Conservation (phyloP, 768 basidiomycete genomes). For the Naganishia vaughanmartiniae region DNA sequence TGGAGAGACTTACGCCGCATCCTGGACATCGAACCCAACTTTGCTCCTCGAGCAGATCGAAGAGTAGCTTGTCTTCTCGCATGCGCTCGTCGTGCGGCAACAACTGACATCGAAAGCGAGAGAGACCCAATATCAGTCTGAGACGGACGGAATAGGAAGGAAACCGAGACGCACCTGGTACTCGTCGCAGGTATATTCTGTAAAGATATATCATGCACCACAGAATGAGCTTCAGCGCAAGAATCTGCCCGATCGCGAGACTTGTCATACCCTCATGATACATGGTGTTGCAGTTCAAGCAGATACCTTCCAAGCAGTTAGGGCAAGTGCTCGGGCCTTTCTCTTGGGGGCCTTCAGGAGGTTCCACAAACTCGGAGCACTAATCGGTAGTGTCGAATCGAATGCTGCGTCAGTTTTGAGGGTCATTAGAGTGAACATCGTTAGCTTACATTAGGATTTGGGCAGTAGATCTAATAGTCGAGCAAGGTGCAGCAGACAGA, state of each 20-base stretch:
- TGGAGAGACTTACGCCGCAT: background rate
- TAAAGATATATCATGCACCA: background rate
- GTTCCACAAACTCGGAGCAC: slow-evolving; percentile 19
- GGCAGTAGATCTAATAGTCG: background rate
- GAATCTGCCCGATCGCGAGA: background rate
- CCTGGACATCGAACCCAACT: slow-evolving; percentile 8
- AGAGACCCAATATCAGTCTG: background rate
- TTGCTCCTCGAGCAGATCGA: slow-evolving; percentile 4
- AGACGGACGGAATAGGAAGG: background rate
- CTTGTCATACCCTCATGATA: slow-evolving; percentile 2
- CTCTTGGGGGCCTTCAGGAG: slow-evolving; percentile 7
- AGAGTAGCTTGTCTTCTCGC: slow-evolving; percentile 7
- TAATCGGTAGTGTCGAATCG: background rate
- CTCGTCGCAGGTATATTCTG: slow-evolving; percentile 9
- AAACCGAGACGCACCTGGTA: background rate
- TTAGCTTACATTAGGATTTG: background rate
- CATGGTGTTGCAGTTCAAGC: slow-evolving; percentile 1
- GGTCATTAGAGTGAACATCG: background rate
- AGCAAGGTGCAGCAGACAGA: background rate
- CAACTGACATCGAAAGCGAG: background rate
- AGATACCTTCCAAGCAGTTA: slow-evolving; percentile 7
- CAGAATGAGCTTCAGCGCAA: background rate
- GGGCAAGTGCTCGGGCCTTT: slow-evolving; percentile 18
- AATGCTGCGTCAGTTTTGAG: background rate
- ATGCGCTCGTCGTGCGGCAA: background rate